A percentile compares a stretch with the other conserved stretches of the same genome.
These are phyloP conservation scores for Entophlyctis luteolus DNA, from an alignment of 192 early-diverging fungal species.

Conservation along the genomic window DNA sequence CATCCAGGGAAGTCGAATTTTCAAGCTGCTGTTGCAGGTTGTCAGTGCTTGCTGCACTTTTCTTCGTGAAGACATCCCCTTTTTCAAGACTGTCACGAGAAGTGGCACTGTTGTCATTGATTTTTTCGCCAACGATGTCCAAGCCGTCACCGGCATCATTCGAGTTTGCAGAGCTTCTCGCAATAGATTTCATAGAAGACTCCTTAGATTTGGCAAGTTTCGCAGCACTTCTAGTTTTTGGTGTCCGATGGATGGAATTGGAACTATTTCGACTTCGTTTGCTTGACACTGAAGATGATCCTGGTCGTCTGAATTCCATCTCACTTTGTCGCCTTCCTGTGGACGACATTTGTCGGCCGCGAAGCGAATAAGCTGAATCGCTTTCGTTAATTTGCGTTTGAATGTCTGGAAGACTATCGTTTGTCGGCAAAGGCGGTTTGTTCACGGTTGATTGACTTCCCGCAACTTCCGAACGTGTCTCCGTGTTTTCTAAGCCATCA, in stretches of 20 bases:
- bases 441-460: not conserved
- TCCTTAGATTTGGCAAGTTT: no score
- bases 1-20: no score
- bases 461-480: not conserved
- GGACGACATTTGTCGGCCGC: not conserved
- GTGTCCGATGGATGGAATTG: not conserved
- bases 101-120: no score
- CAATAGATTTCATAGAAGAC: no score
- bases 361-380: not conserved
- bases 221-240: not conserved
- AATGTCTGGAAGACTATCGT: not conserved
- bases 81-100: no score
- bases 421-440: not conserved
- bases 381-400: not conserved
- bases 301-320: not conserved
- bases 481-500: not conserved
- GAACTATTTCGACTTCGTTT: conserved; percentile 17
- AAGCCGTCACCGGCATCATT: no score
- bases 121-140: no score
- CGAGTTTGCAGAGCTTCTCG: no score
- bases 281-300: conserved; percentile 1
- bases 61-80: no score
- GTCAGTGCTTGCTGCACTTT: no score
- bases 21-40: no score
- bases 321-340: not conserved